Conservation (phyloP, 2,329 filamentous ascomycete species). For the Ceratocystis harringtonii region DNA sequence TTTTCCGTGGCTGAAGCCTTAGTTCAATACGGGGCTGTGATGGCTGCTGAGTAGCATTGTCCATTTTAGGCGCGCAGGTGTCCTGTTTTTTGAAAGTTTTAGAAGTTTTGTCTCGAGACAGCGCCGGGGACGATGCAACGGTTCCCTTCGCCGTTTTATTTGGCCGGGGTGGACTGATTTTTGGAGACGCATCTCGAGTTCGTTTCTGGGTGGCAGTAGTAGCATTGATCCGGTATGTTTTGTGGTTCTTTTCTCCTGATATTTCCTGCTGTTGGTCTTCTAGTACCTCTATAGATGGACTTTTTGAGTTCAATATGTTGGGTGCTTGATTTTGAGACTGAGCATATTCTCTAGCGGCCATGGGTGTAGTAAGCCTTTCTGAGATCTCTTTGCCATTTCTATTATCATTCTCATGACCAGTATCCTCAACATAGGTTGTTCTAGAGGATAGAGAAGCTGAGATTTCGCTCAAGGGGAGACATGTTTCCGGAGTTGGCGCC, state of each 20-base stretch:
- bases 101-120: neutral
- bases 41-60: neutral
- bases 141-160: neutral
- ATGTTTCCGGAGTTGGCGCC: neutral
- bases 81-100: neutral
- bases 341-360: too few species aligned
- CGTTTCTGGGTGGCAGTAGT: neutral
- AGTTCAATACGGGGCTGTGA: conserved; percentile 11
- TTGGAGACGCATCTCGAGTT: neutral
- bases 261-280: neutral
- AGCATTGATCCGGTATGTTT: neutral
- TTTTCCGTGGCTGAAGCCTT: neutral
- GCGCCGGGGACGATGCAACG: neutral
- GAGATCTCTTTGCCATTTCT: neutral
- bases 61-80: neutral
- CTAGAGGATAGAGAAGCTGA: neutral
- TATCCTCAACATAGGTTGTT: neutral
- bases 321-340: neutral
- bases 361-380: too few species aligned
- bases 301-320: neutral
- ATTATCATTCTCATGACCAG: neutral
- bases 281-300: neutral
- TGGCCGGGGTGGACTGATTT: neutral
- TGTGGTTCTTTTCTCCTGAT: neutral
- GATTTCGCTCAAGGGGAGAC: neutral